Evolutionary conservation across 306 rosid species (phyloP).

Genomic region (Fragaria ananassa): DNA sequence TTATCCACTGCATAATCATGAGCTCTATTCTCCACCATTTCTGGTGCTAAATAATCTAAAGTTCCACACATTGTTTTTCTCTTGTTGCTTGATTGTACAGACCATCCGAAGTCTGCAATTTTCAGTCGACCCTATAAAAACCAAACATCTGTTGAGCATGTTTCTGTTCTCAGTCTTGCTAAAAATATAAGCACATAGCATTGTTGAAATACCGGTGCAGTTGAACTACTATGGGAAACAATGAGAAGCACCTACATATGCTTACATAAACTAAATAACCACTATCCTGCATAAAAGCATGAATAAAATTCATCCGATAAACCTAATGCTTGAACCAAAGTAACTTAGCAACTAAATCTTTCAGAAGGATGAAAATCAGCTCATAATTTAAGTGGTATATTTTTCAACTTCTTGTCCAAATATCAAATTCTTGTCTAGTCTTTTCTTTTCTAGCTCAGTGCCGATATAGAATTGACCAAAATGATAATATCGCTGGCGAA

Average conservation of each 20-base stretch:
- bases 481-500: too few relatives aligned
- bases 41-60: conserved; percentile 88
- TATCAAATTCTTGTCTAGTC: background rate
- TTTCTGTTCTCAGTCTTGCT: background rate
- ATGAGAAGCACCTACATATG: background rate
- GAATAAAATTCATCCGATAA: background rate
- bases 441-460: background rate
- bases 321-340: background rate
- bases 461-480: background rate
- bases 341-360: too few relatives aligned
- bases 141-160: background rate
- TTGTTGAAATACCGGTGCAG: background rate
- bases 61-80: conserved; percentile 92
- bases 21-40: conserved; percentile 84
- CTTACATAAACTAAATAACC: background rate
- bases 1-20: conserved; percentile 87
- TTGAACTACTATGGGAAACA: background rate
- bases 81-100: conserved; percentile 75
- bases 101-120: conserved; percentile 95
- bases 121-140: conserved; percentile 70
- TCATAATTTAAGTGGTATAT: background rate
- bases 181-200: background rate
- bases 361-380: background rate
- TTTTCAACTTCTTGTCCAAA: background rate
- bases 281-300: background rate